Conservation (phyloP, 1,284 basidiomycete genomes). For the Cryptococcus sp. region DNA sequence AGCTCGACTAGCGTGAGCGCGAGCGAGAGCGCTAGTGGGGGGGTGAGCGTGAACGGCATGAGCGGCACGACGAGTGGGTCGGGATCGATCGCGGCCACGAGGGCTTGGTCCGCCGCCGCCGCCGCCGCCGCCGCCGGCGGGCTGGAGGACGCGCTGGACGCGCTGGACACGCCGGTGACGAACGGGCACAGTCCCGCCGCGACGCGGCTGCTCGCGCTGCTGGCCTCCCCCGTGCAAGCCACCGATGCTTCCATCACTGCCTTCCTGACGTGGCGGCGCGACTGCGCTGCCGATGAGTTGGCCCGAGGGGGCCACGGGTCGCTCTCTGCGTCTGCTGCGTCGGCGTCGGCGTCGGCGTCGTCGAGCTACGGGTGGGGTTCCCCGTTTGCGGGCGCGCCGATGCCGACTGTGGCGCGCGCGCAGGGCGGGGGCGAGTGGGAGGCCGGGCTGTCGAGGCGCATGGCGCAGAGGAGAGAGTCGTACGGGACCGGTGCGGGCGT, state of each 20-base stretch:
- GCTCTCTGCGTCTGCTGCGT: not conserved
- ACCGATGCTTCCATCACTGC: conserved; percentile 10
- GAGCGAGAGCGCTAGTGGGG: too few relatives aligned
- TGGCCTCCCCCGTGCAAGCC: not conserved
- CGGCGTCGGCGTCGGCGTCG: conserved; percentile 18
- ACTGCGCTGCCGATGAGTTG: too few relatives aligned
- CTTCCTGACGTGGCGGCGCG: conserved; percentile 36
- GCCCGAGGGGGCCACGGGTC: too few relatives aligned
- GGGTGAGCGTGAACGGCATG: too few relatives aligned
- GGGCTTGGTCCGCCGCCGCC: too few relatives aligned
- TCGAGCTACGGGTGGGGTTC: conserved; percentile 11
- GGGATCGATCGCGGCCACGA: too few relatives aligned
- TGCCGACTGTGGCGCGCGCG: conserved; percentile 41
- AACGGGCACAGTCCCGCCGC: not conserved
- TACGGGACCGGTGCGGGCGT: not conserved
- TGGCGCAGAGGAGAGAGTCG: conserved; percentile 35
- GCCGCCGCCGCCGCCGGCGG: too few relatives aligned
- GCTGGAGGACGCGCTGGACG: too few relatives aligned
- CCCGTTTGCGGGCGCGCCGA: conserved; percentile 15
- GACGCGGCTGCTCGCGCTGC: not conserved
- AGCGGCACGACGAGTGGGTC: too few relatives aligned
- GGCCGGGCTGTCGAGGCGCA: conserved; percentile 36
- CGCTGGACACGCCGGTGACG: not conserved
- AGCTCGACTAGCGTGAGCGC: too few relatives aligned
- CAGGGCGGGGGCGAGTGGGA: conserved; percentile 45